Base-by-base conservation (phyloP, 129 eudicot genomes). In the Kitagawia praeruptora region DNA sequence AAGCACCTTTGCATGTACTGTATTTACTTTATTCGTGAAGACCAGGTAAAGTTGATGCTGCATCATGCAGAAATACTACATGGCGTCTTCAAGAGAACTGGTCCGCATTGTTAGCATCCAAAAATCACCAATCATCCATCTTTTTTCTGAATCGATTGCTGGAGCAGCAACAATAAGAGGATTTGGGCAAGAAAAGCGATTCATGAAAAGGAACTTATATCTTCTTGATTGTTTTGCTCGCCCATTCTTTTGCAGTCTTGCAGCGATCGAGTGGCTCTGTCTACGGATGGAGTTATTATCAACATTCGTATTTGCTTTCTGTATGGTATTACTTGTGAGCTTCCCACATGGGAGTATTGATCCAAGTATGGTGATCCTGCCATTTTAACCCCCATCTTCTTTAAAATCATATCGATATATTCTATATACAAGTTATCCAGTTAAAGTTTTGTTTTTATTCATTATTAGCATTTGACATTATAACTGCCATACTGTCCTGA, bases 191-290 rank as follows among this genome's bases (percentile, higher is more conserved):
- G 98, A 95, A 81, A 92, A 92, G 84, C 86, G 98, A 74, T 95
- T 95, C 77, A 92, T 95, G 97, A 95, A 95, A 89, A 92, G 91
- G 88, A 95, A 95, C 74, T 89, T 92, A 25, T 89, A 92, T 85
- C 98, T 95, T 81, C 96, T 92, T 53, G 98, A 95, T 85, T 90
- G 94, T 80, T 95, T 92, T 75, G 85, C 98, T 64, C 97, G 98
- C 25, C 98, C 98, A 15, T 95, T 95, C 83, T 95, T 95, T 88
- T 95, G 93, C 84, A 95, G 98, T 80, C 86, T 95, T 82, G 88
- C 98, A 41, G 98, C 98, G 23, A 95, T 95, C 25, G 98, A 95
- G 84, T 95, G 98, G 98, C 97, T 95, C 56, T 95, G 98, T 81
- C 76, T 95, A 64, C 93, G 98, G 77, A 95, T 95, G 98, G 98